These are phyloP conservation scores for Ceratocystis cubensis DNA, from an alignment of 2,329 filamentous ascomycete species.

Conservation along the genomic window DNA sequence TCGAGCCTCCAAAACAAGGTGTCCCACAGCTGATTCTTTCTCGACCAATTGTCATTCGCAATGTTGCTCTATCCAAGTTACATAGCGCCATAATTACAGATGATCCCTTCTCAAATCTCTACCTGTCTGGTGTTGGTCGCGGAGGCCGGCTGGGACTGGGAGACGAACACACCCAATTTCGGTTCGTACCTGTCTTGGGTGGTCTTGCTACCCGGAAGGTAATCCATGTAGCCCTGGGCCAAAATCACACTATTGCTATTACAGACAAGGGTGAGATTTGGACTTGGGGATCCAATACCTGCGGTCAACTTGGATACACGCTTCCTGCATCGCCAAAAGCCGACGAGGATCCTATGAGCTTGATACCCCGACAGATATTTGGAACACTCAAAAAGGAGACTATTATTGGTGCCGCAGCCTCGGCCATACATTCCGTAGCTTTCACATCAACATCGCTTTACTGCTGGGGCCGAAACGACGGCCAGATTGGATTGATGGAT, in stretches of 20 bases:
- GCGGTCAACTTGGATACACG: slow-evolving; percentile 74
- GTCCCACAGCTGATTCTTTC: slow-evolving; percentile 63
- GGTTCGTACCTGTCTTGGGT: slow-evolving; percentile 68
- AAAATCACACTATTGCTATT: slow-evolving; percentile 81
- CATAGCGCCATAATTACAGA: slow-evolving; percentile 80
- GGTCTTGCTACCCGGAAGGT: slow-evolving; percentile 65
- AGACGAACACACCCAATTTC: slow-evolving; percentile 79
- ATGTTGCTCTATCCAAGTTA: slow-evolving; percentile 79
- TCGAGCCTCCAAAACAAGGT: slow-evolving; percentile 31
- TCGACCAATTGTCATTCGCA: slow-evolving; percentile 61
- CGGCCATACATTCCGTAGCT: slow-evolving; percentile 79
- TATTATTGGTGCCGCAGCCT: slow-evolving; percentile 74
- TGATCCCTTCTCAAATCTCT: slow-evolving; percentile 80
- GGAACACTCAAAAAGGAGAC: slow-evolving; percentile 78
- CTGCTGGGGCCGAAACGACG: slow-evolving; percentile 90
- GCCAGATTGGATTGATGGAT: slow-evolving; percentile 86
- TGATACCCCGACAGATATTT: slow-evolving; percentile 75
- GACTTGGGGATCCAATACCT: slow-evolving; percentile 84
- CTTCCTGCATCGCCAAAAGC: slow-evolving; percentile 53
- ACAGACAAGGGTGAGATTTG: slow-evolving; percentile 80
- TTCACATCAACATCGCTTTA: slow-evolving; percentile 72
- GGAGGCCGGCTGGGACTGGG: slow-evolving; percentile 81
- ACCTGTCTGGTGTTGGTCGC: slow-evolving; percentile 82
- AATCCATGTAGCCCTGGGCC: slow-evolving; percentile 67
- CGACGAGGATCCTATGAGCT: slow-evolving; percentile 75